These are phyloP conservation scores for Allantophomopsis cytisporea DNA, from an alignment of 2,329 filamentous ascomycete species.

Conservation along the genomic window DNA sequence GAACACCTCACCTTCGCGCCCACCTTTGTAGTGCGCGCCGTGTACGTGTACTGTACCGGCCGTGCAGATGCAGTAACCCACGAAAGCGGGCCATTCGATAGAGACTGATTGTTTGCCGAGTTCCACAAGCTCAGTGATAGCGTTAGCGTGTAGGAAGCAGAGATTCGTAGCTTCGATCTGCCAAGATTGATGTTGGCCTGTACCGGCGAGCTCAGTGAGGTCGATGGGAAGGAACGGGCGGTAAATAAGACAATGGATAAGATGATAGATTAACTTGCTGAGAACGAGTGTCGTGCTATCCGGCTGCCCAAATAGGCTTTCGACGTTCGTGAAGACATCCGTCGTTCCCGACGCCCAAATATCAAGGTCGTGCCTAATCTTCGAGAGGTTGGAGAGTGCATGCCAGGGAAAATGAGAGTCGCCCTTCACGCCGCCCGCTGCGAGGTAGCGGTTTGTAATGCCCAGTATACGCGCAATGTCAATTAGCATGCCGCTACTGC, in stretches of 20 bases:
- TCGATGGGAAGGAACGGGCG: conserved; percentile 79
- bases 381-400: conserved; percentile 70
- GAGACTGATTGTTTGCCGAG: conserved; percentile 60
- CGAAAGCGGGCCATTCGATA: conserved; percentile 76
- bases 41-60: conserved; percentile 83
- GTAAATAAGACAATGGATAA: conserved; percentile 78
- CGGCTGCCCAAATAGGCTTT: conserved; percentile 60
- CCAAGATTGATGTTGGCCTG: conserved; percentile 80
- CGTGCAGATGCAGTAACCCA: conserved; percentile 76
- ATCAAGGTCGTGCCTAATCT: conserved; percentile 74
- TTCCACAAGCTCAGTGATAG: conserved; percentile 71
- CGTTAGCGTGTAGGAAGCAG: conserved; percentile 77
- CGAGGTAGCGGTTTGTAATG: conserved; percentile 71
- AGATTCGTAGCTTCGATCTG: conserved; percentile 84
- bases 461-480: conserved; percentile 75
- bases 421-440: conserved; percentile 74
- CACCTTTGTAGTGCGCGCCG: conserved; percentile 58
- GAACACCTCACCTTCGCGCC: conserved; percentile 27
- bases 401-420: conserved; percentile 91
- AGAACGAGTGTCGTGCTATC: conserved; percentile 70
- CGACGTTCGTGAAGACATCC: conserved; percentile 64
- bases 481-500: conserved; percentile 68
- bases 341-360: conserved; percentile 75
- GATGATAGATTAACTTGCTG: conserved; percentile 76
- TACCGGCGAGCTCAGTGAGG: conserved; percentile 64